Evolutionary conservation across 1,284 basidiomycete genomes (phyloP), one percentile per base, ranked within the genome.

Genomic region (Jaminaea rosea): DNA sequence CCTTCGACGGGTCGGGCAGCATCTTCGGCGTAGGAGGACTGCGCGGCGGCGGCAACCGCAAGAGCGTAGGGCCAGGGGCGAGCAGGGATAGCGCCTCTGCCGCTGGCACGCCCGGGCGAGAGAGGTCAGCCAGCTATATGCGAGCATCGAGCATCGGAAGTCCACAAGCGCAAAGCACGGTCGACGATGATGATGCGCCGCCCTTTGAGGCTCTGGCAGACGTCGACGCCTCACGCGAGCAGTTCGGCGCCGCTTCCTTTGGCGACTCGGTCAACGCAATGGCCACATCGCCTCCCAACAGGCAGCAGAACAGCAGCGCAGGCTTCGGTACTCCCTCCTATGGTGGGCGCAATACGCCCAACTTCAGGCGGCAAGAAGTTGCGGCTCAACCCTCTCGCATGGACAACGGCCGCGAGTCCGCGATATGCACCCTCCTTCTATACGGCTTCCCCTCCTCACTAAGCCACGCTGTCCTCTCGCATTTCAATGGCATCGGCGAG

Each of bases 371-470:
- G n/a, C n/a, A n/a, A n/a, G n/a, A n/a, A n/a, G n/a, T n/a, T n/a
- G n/a, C n/a, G n/a, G n/a, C n/a, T n/a, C n/a, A n/a, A n/a, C n/a
- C n/a, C n/a, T n/a, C n/a, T n/a, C n/a, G n/a, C n/a, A n/a, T n/a
- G n/a, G n/a, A n/a, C n/a, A n/a, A n/a, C n/a, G n/a, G n/a, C n/a
- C n/a, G n/a, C n/a, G 39, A 42, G 7, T 42, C 39, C 19, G 24
- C 19, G 11, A 21, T 42, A 24, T 42, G 46, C 46, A 47, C 49
- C 23, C 26, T 50, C 3, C 9, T 50, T 21, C 6, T 50, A 15
- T 50, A 50, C 26, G 49, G 49, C 45, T 50, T 50, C 49, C 13
- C 24, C 28, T 27, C 49, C 21, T 19, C 13, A 17, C 17, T 34
- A 4, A 29, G 13, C 17, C 26, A 44, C 8, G 32, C 49, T 17